Conservation (phyloP, 2,329 filamentous ascomycete genomes). For the Trichoderma endophyticum region DNA sequence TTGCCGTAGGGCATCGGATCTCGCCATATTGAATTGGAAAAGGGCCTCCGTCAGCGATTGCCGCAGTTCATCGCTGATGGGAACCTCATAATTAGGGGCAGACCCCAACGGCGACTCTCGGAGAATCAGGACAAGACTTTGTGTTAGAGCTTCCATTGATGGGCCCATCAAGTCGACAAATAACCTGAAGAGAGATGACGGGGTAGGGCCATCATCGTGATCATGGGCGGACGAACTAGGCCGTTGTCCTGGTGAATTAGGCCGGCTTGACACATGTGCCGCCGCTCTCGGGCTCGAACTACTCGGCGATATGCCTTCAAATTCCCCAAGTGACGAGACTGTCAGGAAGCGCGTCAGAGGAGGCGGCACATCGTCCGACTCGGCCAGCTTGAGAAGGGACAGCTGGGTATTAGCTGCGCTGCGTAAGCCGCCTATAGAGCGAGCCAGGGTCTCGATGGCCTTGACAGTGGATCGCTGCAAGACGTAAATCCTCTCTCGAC, state of each 20-base stretch:
- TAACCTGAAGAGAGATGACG: constrained; percentile 73
- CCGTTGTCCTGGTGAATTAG: not conserved
- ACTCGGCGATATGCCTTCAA: not conserved
- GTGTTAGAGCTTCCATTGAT: constrained; percentile 85
- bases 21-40: constrained; percentile 66
- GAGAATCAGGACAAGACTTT: constrained; percentile 77
- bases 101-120: constrained; percentile 71
- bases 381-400: constrained; percentile 64
- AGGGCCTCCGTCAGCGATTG: constrained; percentile 73
- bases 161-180: constrained; percentile 84
- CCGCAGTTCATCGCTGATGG: constrained; percentile 67
- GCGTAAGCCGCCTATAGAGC: constrained; percentile 80
- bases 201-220: constrained; percentile 43
- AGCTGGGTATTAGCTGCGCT: constrained; percentile 87
- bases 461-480: constrained; percentile 73
- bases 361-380: not conserved
- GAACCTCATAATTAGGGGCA: constrained; percentile 44
- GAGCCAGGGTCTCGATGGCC: constrained; percentile 75
- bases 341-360: constrained; percentile 1
- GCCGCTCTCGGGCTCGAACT: not conserved
- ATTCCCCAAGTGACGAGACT: constrained; percentile 10
- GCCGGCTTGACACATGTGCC: not conserved
- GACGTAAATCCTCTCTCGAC: constrained; percentile 70
- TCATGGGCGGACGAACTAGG: not conserved
- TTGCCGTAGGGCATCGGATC: constrained; percentile 67